phyloP scores from a whole-genome alignment of 2,329 filamentous ascomycete species.

The Alternaria ventricosa region DNA sequence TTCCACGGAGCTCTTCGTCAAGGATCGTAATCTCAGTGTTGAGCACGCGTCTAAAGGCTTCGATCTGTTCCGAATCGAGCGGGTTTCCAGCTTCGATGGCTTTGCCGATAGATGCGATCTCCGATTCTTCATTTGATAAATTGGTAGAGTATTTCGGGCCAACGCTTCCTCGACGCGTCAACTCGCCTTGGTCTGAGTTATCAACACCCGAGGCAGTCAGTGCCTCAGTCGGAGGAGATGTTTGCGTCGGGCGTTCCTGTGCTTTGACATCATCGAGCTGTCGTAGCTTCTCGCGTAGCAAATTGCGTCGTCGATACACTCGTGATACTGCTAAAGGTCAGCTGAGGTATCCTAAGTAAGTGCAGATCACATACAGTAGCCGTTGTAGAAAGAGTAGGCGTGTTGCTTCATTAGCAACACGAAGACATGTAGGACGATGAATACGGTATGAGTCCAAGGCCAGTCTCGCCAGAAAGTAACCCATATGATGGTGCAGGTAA shows the following conservation, averaged over 20 bases:
- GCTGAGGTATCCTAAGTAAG: neutral
- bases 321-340: slow-evolving; percentile 39
- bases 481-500: slow-evolving; percentile 66
- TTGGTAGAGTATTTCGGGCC: slow-evolving; percentile 53
- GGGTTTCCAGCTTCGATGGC: slow-evolving; percentile 67
- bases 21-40: slow-evolving; percentile 70
- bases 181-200: neutral
- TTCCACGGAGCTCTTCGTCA: slow-evolving; percentile 69
- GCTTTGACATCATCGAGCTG: slow-evolving; percentile 64
- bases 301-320: slow-evolving; percentile 57
- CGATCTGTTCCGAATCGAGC: slow-evolving; percentile 67
- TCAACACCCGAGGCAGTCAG: slow-evolving; percentile 25
- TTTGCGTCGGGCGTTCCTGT: slow-evolving; percentile 48
- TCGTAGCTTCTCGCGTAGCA: slow-evolving; percentile 60
- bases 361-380: slow-evolving; percentile 58
- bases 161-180: slow-evolving; percentile 40
- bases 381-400: slow-evolving; percentile 80
- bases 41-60: slow-evolving; percentile 69
- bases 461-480: slow-evolving; percentile 75
- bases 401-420: slow-evolving; percentile 87
- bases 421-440: slow-evolving; percentile 75
- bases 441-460: slow-evolving; percentile 84
- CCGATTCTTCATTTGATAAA: slow-evolving; percentile 56
- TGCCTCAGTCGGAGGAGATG: slow-evolving; percentile 2
- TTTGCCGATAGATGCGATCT: slow-evolving; percentile 66